Evolutionary conservation across 441 rosid species (phyloP), one percentile per base, ranked within the genome.

Genomic region (Aleurites moluccanus): DNA sequence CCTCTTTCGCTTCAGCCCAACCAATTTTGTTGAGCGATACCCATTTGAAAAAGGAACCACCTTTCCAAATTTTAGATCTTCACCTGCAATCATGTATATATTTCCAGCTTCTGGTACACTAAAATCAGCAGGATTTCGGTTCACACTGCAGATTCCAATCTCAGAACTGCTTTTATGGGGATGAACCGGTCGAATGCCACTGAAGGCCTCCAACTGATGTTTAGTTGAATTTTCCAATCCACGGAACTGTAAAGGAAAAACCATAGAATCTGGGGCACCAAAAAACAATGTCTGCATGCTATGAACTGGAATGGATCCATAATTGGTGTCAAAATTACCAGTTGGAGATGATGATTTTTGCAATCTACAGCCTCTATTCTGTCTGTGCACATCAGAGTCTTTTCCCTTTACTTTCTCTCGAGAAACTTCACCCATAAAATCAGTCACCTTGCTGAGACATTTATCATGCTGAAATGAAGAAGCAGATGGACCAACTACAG

Each of bases 91-190:
- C 90, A 89, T 92, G 88, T 85, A 91, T 23, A 62, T 60, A 83
- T 92, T 97, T 44, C 89, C 88, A 75, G 83, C 88, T 80, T 80
- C 97, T 72, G 97, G 88, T 15, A 79, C 15, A 70, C 89, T 88
- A 79, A 92, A 97, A 85, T 97, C 99, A 63, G 98, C 94, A 23
- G 99, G 99, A 83, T 97, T 97, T 77, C 89, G 83, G 77, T 92
- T 97, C 55, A 91, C 64, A 40, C 65, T 75, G 86, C 99, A 97
- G 68, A 73, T 75, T 59, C 83, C 81, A 64, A 81, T 53, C 73
- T 75, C 85, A 33, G 80, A 74, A 78, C 69, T 81, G 82, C 73
- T 80, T 86, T 73, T 80, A 10, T 28, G 56, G 64, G 88, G 86
- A 75, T 68, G 70, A 64, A 67, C 83, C 56, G 78, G 74, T 76